Evolutionary conservation across 106 monocot species (phyloP), one percentile per base, ranked within the genome.

Genomic region (Xerophyta viscosa): DNA sequence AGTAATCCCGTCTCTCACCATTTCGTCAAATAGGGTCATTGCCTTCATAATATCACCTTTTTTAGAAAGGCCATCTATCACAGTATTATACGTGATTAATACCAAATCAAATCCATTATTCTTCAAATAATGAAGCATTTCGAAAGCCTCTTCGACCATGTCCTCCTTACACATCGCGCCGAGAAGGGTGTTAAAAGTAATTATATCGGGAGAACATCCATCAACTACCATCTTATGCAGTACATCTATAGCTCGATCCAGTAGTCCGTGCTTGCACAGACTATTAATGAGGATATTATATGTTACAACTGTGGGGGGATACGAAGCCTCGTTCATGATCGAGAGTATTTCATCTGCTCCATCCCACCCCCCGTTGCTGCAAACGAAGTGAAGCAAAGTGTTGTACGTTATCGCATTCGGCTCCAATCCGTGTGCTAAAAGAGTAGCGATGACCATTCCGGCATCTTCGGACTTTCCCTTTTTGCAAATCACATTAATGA

Each of bases 121-220:
- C 45, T 50, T 78, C 68, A 75, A 46, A 53, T 52, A 71, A 3
- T 55, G 69, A 33, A 80, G 49, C n/a, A 77, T 25, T 20, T 71
- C 26, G 20, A 80, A 31, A 54, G 89, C 89, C 49, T 90, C 79
- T 15, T 70, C 62, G 8, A 53, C 49, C 84, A 91, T 62, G 8
- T 66, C 70, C 48, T 77, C 58, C 50, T 81, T 84, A 64, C 80
- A 91, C 58, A 91, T 60, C 13, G 84, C 77, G 1, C 63, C 61
- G 22, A 91, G 47, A n/a, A 91, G 66, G 22, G 81, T 91, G 57
- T 91, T 91, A 60, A 80, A 91, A 36, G 90, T 91, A 54, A 91
- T 50, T 55, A 91, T 81, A 66, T 91, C 84, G 23, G 90, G 90
- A 21, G 57, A 63, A 37, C 84, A 91, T 15, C 58, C 62, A n/a